Evolutionary conservation across 305 asterid species (phyloP).

Genomic region (Solanum hybrid): DNA sequence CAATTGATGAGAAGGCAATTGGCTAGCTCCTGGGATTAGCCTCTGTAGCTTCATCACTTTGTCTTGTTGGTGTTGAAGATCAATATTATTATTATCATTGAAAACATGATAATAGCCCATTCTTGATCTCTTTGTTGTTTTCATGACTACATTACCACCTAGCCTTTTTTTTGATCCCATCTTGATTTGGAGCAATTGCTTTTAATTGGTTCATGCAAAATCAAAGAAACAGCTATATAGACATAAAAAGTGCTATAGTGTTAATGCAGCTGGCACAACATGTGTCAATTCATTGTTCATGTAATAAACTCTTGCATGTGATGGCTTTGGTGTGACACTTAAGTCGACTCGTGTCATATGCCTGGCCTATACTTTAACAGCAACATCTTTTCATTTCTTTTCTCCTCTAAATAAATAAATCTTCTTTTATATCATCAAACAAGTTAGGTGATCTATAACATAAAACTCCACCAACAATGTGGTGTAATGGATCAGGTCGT

Average conservation of each 20-base stretch:
- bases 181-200: background rate
- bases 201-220: background rate
- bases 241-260: background rate
- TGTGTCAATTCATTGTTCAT: background rate
- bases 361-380: background rate
- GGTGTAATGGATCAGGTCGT: background rate
- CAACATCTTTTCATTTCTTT: background rate
- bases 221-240: background rate
- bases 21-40: background rate
- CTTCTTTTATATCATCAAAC: background rate
- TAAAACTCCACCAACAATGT: background rate
- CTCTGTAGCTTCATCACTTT: background rate
- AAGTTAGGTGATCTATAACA: background rate
- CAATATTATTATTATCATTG: background rate
- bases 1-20: background rate
- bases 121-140: background rate
- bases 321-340: background rate
- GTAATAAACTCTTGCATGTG: slow-evolving; percentile 3
- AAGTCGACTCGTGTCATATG: background rate
- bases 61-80: background rate
- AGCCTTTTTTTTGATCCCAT: background rate
- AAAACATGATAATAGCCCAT: background rate
- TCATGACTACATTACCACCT: background rate
- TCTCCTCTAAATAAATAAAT: background rate
- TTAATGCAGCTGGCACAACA: background rate